Evolutionary conservation across 2,329 filamentous ascomycete species (phyloP), one percentile per base, ranked within the genome.

Genomic region (Ascochyta koolunga): DNA sequence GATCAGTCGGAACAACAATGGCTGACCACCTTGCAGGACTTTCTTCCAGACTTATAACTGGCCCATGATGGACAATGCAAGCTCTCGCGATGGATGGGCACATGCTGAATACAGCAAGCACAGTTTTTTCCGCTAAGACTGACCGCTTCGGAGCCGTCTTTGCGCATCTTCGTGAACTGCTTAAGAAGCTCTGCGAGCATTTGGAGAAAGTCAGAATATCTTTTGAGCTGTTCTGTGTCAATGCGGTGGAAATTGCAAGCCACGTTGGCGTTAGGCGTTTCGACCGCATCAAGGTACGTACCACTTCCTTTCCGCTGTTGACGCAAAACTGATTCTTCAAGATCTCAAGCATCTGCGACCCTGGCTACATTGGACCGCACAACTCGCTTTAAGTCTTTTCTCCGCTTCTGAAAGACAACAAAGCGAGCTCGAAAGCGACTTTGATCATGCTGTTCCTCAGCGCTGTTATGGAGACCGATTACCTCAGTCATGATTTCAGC

Each of bases 371-470:
- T 2, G 76, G 76, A 0, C 58, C 66, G 3, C 6, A 45, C 2
- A 25, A 13, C 0, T 69, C 64, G 0, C 50, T 79, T 1, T 1
- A 6, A 0, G 31, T 50, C 9, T 69, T 79, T 31, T 63, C 55
- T 4, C 70, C 67, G 0, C 47, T 78, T 2, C 71, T 81, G 0
- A 67, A 77, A 43, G 18, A 54, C 0, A 67, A 55, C 7, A 1
- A 3, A 1, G 37, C 69, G 6, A 80, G 79, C 50, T 69, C 72
- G 0, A 65, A 76, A 24, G 78, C 78, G 1, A 77, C 76, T 0
- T 62, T 80, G 0, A 51, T 81, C n/a, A 71, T 73, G 9, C 67
- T 78, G 0, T 80, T 78, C 66, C 59, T 77, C 42, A 77, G 77
- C 52, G 76, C 73, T 1, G 58, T 74, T 18, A 10, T 39, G 2